A percentile compares a stretch with the other conserved stretches of the same genome.
These are phyloP conservation scores for Dorcoceras hygrometricum DNA, from an alignment of 257 asterid species.

Conservation along the genomic window DNA sequence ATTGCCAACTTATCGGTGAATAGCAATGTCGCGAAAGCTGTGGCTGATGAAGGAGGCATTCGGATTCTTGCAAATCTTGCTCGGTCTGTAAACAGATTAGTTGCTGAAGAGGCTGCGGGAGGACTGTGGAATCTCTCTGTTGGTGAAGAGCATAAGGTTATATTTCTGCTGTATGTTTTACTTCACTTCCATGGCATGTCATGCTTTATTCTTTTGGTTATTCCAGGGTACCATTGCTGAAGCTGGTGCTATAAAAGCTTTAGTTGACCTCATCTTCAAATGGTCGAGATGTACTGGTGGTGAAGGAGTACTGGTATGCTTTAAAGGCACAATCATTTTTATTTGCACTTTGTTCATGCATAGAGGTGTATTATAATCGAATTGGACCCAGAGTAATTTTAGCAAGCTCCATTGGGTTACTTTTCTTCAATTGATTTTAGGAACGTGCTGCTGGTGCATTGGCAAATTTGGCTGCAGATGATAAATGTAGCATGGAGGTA, in stretches of 20 bases:
- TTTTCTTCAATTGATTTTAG: constrained; percentile 37
- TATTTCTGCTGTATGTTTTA: constrained; percentile 14
- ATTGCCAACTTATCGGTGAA: constrained; percentile 75
- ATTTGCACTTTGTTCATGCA: not conserved
- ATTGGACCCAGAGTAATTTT: not conserved
- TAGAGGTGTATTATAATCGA: constrained; percentile 2
- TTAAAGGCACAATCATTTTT: constrained; percentile 4
- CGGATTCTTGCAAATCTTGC: constrained; percentile 58
- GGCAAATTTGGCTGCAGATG: constrained; percentile 95
- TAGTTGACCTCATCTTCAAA: constrained; percentile 74
- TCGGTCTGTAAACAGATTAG: constrained; percentile 67
- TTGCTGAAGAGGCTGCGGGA: constrained; percentile 91
- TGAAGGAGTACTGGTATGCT: constrained; percentile 76
- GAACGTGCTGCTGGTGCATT: constrained; percentile 94
- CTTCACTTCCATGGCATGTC: not conserved
- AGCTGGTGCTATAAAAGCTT: constrained; percentile 83
- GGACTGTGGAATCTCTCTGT: constrained; percentile 90
- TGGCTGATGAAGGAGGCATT: constrained; percentile 91
- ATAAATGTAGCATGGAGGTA: constrained; percentile 84
- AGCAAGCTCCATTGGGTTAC: constrained; percentile 16
- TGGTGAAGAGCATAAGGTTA: constrained; percentile 87
- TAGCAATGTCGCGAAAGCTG: constrained; percentile 80
- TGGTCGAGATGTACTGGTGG: constrained; percentile 74
- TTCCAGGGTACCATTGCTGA: constrained; percentile 74
- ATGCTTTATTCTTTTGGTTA: constrained; percentile 1